phyloP scores from a whole-genome alignment of 192 early-diverging fungal genomes.

The Coemansia sp. region DNA sequence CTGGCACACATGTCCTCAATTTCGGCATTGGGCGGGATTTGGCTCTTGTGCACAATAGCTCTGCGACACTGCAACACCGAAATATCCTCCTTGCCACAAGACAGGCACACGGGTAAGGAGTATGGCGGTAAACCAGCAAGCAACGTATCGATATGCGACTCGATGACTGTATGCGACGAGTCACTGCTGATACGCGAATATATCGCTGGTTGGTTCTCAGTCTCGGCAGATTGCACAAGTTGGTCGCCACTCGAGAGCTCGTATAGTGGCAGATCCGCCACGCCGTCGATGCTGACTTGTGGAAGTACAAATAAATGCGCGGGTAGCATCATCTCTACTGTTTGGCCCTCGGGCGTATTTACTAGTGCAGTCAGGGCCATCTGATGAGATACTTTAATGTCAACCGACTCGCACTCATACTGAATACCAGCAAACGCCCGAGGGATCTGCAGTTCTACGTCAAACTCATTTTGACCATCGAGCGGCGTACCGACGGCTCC shows the following conservation, averaged over 20 bases:
- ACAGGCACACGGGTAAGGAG: slow-evolving; percentile 15
- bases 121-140: slow-evolving; percentile 8
- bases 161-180: neutral
- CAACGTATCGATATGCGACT: neutral
- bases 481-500: slow-evolving; percentile 1
- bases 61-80: slow-evolving; percentile 14
- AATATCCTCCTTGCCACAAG: slow-evolving; percentile 21
- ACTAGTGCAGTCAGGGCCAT: slow-evolving; percentile 15
- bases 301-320: slow-evolving; percentile 22
- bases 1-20: slow-evolving; percentile 13
- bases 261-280: slow-evolving; percentile 13
- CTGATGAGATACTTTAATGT: slow-evolving; percentile 11
- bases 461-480: neutral
- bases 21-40: slow-evolving; percentile 8
- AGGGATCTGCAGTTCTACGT: slow-evolving; percentile 7
- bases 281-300: slow-evolving; percentile 2
- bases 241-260: slow-evolving; percentile 7
- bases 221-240: slow-evolving; percentile 13
- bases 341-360: slow-evolving; percentile 8
- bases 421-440: slow-evolving; percentile 5
- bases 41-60: slow-evolving; percentile 10
- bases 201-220: neutral
- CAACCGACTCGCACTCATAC: slow-evolving; percentile 11
- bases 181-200: neutral
- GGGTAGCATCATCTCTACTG: slow-evolving; percentile 17